These are phyloP conservation scores for Pyricularia sp. DNA, from an alignment of 2,329 filamentous ascomycete species.

Conservation along the genomic window DNA sequence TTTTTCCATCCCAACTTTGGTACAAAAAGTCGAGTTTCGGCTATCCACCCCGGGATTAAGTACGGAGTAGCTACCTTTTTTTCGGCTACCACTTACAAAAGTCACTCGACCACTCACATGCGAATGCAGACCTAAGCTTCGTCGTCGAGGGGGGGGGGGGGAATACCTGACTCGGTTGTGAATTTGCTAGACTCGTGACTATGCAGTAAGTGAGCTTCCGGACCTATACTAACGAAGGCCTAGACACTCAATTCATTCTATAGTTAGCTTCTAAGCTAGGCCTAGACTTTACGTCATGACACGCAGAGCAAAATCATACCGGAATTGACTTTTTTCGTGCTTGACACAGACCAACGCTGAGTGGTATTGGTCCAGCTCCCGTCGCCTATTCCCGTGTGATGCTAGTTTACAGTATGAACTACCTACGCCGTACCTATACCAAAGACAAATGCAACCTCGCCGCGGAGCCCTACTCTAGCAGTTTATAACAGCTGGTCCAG, in stretches of 20 bases:
- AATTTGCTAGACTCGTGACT: background rate
- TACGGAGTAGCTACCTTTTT: background rate
- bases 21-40: background rate
- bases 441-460: background rate
- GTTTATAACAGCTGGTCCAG: slow-evolving; percentile 23
- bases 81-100: background rate
- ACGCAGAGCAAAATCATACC: background rate
- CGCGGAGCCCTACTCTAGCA: slow-evolving; percentile 14
- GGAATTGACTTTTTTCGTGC: background rate
- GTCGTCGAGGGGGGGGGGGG: background rate
- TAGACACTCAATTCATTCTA: background rate
- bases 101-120: background rate
- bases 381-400: background rate
- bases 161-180: background rate
- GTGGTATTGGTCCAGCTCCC: background rate
- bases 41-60: background rate
- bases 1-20: background rate
- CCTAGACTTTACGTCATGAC: background rate
- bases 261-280: background rate
- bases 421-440: background rate
- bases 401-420: background rate
- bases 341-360: background rate
- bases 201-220: background rate
- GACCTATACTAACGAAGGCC: background rate
- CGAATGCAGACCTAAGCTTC: background rate